A percentile compares a stretch with the other conserved stretches of the same genome.
Evolutionary conservation across 164 flowering plant genomes (phyloP).

Genomic region (grape (Vitis vinifera)): ASM3070453v1 NC_081812.1:14104001-14104500

Average conservation of each 20-base stretch:
- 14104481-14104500: too few species aligned
- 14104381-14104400: slow-evolving; percentile 90
- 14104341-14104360: slow-evolving; percentile 70
- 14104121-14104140: too few species aligned
- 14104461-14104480: too few species aligned
- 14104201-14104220: slow-evolving; percentile 90
- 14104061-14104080: too few species aligned
- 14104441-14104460: too few species aligned
- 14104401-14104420: slow-evolving; percentile 62
- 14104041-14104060: too few species aligned
- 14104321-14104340: neutral
- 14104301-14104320: neutral
- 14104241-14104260: slow-evolving; percentile 83
- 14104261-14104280: slow-evolving; percentile 74
- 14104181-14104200: slow-evolving; percentile 13
- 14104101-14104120: neutral
- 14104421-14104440: too few species aligned
- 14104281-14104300: slow-evolving; percentile 63
- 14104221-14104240: slow-evolving; percentile 77
- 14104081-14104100: neutral
- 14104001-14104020: too few species aligned
- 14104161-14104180: too few species aligned
- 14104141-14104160: too few species aligned
- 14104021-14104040: too few species aligned
- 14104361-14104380: slow-evolving; percentile 65